Conservation (phyloP, 2,329 filamentous ascomycete genomes). For the Penicillium thymicola region DNA sequence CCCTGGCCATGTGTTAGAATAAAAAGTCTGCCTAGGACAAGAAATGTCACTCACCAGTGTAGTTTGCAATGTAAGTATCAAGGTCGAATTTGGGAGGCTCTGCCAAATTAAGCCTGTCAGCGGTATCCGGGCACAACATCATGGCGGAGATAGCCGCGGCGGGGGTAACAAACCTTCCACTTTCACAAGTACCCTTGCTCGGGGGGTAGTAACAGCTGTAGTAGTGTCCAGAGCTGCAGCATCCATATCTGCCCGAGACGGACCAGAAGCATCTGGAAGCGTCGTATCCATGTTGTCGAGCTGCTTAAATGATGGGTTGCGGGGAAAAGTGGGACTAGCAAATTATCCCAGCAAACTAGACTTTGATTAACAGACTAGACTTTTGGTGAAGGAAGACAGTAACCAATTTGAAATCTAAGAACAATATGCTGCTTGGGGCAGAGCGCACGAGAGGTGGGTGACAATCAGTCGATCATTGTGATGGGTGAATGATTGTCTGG, state of each 20-base stretch:
- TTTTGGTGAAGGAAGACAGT: background rate
- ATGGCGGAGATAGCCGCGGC: slow-evolving; percentile 3
- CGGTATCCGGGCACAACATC: background rate
- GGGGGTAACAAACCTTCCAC: slow-evolving; percentile 29
- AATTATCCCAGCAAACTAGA: background rate
- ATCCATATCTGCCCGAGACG: slow-evolving; percentile 11
- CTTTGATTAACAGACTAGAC: background rate
- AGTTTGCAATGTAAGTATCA: slow-evolving; percentile 86
- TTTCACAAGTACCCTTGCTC: slow-evolving; percentile 17
- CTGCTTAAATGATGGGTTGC: background rate
- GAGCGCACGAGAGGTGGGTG: background rate
- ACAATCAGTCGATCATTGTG: slow-evolving; percentile 10
- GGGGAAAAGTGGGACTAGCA: background rate
- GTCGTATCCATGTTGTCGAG: slow-evolving; percentile 26
- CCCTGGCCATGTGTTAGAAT: slow-evolving; percentile 50
- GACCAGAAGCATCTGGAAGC: slow-evolving; percentile 26
- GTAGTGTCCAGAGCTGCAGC: background rate
- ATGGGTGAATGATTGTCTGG: slow-evolving; percentile 6
- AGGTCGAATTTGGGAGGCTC: slow-evolving; percentile 85
- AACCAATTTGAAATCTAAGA: background rate
- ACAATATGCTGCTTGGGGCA: background rate
- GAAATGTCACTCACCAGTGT: slow-evolving; percentile 59
- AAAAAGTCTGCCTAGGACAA: background rate
- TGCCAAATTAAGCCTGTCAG: slow-evolving; percentile 33
- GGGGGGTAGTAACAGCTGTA: background rate